These are phyloP conservation scores for Hortiboletus rubellus DNA, from an alignment of 1,284 basidiomycete genomes.

Conservation along the genomic window DNA sequence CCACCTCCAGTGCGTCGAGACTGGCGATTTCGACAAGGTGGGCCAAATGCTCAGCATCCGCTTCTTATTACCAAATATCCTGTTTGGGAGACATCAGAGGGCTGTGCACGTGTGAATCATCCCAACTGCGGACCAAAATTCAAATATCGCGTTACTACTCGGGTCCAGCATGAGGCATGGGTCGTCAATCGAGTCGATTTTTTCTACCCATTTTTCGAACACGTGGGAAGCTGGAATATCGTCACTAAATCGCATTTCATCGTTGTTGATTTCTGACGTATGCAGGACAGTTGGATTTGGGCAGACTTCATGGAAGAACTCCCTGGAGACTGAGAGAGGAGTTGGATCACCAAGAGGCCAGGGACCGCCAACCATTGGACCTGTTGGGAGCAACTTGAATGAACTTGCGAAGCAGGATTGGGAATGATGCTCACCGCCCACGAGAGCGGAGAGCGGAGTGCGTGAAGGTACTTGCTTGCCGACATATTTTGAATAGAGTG, in stretches of 20 bases:
- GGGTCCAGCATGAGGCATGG: slow-evolving; percentile 37
- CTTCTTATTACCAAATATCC: slow-evolving; percentile 37
- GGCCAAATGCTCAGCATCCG: slow-evolving; percentile 41
- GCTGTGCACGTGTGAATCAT: neutral
- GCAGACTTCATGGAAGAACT: slow-evolving; percentile 42
- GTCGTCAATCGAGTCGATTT: slow-evolving; percentile 35
- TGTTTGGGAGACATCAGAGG: slow-evolving; percentile 17
- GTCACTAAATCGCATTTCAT: slow-evolving; percentile 30
- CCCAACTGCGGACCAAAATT: slow-evolving; percentile 27
- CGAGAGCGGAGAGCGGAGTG: slow-evolving; percentile 37
- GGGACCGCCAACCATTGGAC: slow-evolving; percentile 41
- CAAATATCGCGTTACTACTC: slow-evolving; percentile 30
- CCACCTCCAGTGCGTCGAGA: slow-evolving; percentile 41
- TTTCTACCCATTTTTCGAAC: slow-evolving; percentile 39
- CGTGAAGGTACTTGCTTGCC: slow-evolving; percentile 38
- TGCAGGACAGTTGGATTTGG: slow-evolving; percentile 34
- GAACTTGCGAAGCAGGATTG: neutral
- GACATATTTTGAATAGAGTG: slow-evolving; percentile 34
- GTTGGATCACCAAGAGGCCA: slow-evolving; percentile 34
- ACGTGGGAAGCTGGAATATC: slow-evolving; percentile 22
- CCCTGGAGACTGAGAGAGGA: slow-evolving; percentile 38
- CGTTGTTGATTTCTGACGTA: slow-evolving; percentile 29
- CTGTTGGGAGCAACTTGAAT: slow-evolving; percentile 17
- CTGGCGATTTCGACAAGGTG: slow-evolving; percentile 38
- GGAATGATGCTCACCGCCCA: slow-evolving; percentile 25